Evolutionary conservation across 78 protist genomes (phyloP), one percentile per base, ranked within the genome.

Genomic region (Dictyostelium capitatum): DNA sequence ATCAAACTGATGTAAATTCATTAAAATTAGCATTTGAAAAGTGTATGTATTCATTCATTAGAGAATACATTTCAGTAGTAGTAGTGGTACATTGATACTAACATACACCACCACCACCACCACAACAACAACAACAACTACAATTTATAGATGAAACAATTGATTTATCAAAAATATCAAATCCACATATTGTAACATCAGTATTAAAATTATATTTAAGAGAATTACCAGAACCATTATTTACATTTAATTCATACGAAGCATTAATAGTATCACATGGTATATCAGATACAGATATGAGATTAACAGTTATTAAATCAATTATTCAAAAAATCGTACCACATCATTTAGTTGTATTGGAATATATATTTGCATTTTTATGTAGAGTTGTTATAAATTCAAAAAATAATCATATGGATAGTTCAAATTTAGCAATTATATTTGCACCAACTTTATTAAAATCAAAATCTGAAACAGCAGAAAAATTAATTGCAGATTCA

Each of bases 201-300:
- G 57, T 90, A 14, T 70, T 96, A 17, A 96, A 96, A 79, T 82
- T 73, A 25, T 96, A 94, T 64, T 65, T 96, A 48, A 50, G 97
- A 50, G 96, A 94, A 41, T 50, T 96, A 59, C 97, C 97, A 57
- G 94, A 90, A 46, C 97, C 97, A n/a, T 75, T 96, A 23, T 72
- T 89, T 67, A 14, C 96, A 73, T 96, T 82, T 82, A 93, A 89
- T 43, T 25, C 46, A 53, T 94, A 94, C 48, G 89, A 93, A 12
- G 56, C 56, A 20, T 92, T 95, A 47, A 77, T 95, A 11, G 90
- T 79, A 8, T 85, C 82, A 9, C 54, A 65, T 65, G 59, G 64
- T 15, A 54, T 83, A 9, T 14, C 79, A 12, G 80, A 75, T 46
- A 25, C 72, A 53, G 78, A 50, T 37, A 70, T 70, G 77, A 67